Percentiles rank a stretch among this genome's conserved stretches.
Conservation (phyloP, 2,329 filamentous ascomycete species). For the Pseudodiploospora longispora region DNA sequence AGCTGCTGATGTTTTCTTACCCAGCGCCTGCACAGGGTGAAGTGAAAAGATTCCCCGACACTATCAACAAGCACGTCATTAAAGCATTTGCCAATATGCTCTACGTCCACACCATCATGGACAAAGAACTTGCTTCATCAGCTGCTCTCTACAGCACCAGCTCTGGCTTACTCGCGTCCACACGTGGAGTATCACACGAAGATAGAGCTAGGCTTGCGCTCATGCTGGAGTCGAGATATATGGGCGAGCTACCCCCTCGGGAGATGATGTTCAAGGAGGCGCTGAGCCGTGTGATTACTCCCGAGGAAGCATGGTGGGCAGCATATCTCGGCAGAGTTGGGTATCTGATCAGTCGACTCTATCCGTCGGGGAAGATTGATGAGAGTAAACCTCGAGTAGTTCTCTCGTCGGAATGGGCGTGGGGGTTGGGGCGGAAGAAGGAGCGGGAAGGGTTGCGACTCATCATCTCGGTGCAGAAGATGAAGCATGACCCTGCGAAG, state of each 20-base stretch:
- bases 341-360: constrained; percentile 47
- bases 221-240: constrained; percentile 56
- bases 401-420: constrained; percentile 33
- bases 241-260: constrained; percentile 50
- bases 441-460: constrained; percentile 34
- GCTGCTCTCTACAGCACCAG: constrained; percentile 56
- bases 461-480: constrained; percentile 32
- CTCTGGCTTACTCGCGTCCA: constrained; percentile 51
- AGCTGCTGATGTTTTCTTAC: constrained; percentile 38
- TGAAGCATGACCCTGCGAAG: constrained; percentile 27
- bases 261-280: constrained; percentile 47
- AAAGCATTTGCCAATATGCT: constrained; percentile 52
- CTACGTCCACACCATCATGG: constrained; percentile 41
- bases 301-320: constrained; percentile 55
- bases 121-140: constrained; percentile 47
- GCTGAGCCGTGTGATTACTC: constrained; percentile 44
- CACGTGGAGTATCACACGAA: constrained; percentile 54
- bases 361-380: constrained; percentile 48
- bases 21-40: constrained; percentile 26
- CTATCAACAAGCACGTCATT: constrained; percentile 39
- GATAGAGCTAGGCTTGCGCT: constrained; percentile 54
- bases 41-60: constrained; percentile 24
- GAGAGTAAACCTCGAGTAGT: constrained; percentile 29
- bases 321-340: constrained; percentile 55
- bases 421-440: constrained; percentile 29